These are phyloP conservation scores for Lepidium sativum DNA, from an alignment of 345 rosid genomes.

Conservation along the genomic window DNA sequence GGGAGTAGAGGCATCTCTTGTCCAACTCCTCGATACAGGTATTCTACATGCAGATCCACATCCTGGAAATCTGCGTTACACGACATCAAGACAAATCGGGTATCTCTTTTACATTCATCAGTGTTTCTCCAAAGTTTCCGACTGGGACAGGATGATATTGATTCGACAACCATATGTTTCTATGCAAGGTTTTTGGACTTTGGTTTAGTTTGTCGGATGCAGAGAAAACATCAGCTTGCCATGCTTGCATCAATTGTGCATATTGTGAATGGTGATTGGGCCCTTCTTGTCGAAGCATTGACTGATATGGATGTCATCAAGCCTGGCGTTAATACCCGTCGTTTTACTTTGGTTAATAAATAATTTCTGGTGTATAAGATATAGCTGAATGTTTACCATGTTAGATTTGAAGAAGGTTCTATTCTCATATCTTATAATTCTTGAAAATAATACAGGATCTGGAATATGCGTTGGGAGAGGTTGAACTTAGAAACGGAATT, in stretches of 20 bases:
- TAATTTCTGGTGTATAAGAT: neutral
- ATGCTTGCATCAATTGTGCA: constrained; percentile 93
- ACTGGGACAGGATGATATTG: constrained; percentile 3
- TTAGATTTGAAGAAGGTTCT: neutral
- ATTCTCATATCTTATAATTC: constrained; percentile 6
- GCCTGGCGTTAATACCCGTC: constrained; percentile 64
- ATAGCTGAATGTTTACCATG: neutral
- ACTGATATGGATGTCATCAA: constrained; percentile 86
- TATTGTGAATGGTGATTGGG: constrained; percentile 93
- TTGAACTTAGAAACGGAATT: constrained; percentile 68
- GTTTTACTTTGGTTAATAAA: constrained; percentile 59
- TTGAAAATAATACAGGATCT: constrained; percentile 52
- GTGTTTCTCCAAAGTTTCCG: constrained; percentile 4
- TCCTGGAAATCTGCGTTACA: constrained; percentile 90
- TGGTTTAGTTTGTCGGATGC: constrained; percentile 89
- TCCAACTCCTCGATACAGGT: constrained; percentile 94
- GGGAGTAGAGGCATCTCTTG: constrained; percentile 89
- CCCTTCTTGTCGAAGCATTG: constrained; percentile 64
- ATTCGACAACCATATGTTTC: constrained; percentile 3
- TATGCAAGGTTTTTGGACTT: constrained; percentile 80
- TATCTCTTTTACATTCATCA: constrained; percentile 24
- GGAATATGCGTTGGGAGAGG: constrained; percentile 78
- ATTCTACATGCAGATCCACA: constrained; percentile 97
- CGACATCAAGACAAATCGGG: constrained; percentile 81
- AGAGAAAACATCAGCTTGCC: constrained; percentile 81